phyloP scores from a whole-genome alignment of 768 basidiomycete genomes.

The Holtermannia corniformis region DNA sequence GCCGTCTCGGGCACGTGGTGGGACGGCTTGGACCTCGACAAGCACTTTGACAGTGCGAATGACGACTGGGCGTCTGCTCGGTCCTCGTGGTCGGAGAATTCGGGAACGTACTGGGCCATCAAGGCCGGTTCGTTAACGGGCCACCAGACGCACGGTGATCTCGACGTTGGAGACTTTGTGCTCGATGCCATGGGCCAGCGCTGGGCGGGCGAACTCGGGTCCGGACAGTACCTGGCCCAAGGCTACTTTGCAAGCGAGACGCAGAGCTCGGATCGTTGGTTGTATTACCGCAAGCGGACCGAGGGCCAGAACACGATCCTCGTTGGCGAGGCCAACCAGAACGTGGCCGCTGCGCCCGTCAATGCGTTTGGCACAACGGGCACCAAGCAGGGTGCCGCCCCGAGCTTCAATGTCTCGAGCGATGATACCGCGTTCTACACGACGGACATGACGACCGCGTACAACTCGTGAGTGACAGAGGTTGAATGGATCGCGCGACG shows the following conservation, averaged over 20 bases:
- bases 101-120: slow-evolving; percentile 74
- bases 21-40: slow-evolving; percentile 72
- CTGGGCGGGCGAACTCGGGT: slow-evolving; percentile 92
- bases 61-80: slow-evolving; percentile 89
- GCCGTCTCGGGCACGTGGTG: slow-evolving; percentile 78
- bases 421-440: slow-evolving; percentile 72
- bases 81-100: slow-evolving; percentile 79
- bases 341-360: slow-evolving; percentile 56
- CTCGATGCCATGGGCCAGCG: slow-evolving; percentile 85
- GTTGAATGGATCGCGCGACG: not conserved
- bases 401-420: slow-evolving; percentile 54
- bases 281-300: slow-evolving; percentile 91
- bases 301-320: slow-evolving; percentile 95
- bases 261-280: slow-evolving; percentile 66
- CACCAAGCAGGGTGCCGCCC: slow-evolving; percentile 69
- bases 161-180: slow-evolving; percentile 92
- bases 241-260: slow-evolving; percentile 69
- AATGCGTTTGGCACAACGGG: slow-evolving; percentile 52
- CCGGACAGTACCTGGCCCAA: slow-evolving; percentile 65
- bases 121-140: slow-evolving; percentile 72
- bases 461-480: slow-evolving; percentile 24
- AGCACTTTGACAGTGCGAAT: slow-evolving; percentile 59
- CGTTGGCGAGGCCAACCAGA: slow-evolving; percentile 67
- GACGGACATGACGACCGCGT: slow-evolving; percentile 68
- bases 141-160: slow-evolving; percentile 90